phyloP scores from a whole-genome alignment of 2,329 filamentous ascomycete genomes.

The Arthrobotrys megalospora region DNA sequence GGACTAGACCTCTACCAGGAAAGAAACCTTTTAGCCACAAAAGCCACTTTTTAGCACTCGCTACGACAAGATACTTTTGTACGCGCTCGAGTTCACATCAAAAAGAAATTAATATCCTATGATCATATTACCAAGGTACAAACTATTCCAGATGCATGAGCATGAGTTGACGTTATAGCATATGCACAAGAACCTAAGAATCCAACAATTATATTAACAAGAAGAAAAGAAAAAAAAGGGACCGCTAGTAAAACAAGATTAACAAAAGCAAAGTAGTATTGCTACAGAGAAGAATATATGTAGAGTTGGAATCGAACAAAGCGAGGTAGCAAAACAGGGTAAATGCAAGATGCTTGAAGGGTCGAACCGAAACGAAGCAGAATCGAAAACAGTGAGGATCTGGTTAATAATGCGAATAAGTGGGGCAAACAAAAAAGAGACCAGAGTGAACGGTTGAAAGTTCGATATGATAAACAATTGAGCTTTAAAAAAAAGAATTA shows the following conservation, averaged over 20 bases:
- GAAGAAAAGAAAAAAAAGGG: background rate
- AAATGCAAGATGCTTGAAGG: background rate
- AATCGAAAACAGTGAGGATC: background rate
- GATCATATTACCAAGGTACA: background rate
- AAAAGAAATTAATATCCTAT: background rate
- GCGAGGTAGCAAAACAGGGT: background rate
- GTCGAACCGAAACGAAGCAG: background rate
- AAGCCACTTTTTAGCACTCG: background rate
- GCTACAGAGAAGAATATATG: constrained; percentile 29
- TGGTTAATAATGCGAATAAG: background rate
- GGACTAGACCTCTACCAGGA: too few species aligned
- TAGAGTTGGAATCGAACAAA: background rate
- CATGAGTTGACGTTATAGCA: background rate
- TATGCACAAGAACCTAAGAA: too few species aligned
- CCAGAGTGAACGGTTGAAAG: background rate
- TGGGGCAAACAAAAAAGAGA: background rate
- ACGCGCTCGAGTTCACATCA: background rate
- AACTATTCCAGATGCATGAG: background rate
- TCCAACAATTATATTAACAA: too few species aligned
- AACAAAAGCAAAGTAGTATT: constrained; percentile 15
- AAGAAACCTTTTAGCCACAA: too few species aligned
- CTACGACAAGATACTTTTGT: background rate
- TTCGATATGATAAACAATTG: background rate
- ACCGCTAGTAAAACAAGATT: constrained; percentile 15
- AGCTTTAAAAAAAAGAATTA: background rate